Base-by-base conservation (phyloP, 2,329 filamentous ascomycete genomes). In the Colletotrichum sp. region DNA sequence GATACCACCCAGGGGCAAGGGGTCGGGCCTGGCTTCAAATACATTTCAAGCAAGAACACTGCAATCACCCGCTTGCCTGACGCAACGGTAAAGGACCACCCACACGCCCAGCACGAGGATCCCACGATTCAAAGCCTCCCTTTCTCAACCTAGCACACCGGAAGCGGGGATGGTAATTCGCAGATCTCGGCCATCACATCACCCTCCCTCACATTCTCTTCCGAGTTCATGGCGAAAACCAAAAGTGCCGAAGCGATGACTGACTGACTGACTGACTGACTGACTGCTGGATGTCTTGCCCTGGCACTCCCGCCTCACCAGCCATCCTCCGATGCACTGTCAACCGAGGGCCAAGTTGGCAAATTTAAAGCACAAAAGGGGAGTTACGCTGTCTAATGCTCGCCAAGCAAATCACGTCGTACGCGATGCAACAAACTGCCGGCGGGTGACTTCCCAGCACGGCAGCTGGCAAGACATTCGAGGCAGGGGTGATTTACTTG, bases 371-470 rank as follows among this genome's bases (percentile, higher is more conserved):
- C 59, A 61, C 16, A 15, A 61, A 61, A 32, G 59, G 59, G 11
- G 27, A 61, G 59, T 30, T 27, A 15, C 61, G 19, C 25, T 39
- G 19, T 44, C 61, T 44, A 39, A 59, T 34, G 19, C 30, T 39
- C 59, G 74, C 74, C 74, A 69, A 76, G 70, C 22, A 48, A 27
- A 69, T 64, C 59, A 74, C 74, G 64, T 48, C 48, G 74, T 74
- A 76, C 27, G 74, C 74, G 48, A 76, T 76, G 74, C 74, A 74
- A 76, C 74, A 22, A 74, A 76, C 34, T 76, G 59, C 65, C 71
- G 70, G 74, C 71, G 70, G 74, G 65, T 68, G 65, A 76, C 48
- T 76, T 64, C 74, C 74, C 65, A 69, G 68, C 74, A 74, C 57
- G 65, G 74, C 71, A 76, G 71, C 70, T 76, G 63, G 70, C 71